Base-by-base conservation (phyloP, 2,329 filamentous ascomycete genomes). In the Pseudogymnoascus sp. region DNA sequence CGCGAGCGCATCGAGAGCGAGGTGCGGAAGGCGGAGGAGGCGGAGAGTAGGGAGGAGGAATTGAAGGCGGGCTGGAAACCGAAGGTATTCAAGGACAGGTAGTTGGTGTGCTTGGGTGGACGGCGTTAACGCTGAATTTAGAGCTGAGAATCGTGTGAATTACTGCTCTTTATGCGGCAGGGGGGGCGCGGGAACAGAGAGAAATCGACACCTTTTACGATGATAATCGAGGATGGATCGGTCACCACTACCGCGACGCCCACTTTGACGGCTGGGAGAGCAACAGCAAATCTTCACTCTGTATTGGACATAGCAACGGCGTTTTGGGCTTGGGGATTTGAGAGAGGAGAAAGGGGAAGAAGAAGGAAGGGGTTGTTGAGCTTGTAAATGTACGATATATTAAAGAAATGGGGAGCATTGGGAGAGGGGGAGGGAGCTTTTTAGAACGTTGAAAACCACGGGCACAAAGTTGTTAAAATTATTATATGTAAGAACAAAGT, bases 1-100 rank as follows among this genome's bases (percentile, higher is more conserved):
- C 85, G 93, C 70, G 93, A 99, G 77, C 81, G 94, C 66, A 88
- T 99, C 77, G 93, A 97, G 78, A 82, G 88, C 69, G 93, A 99
- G 76, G 78, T 94, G 39, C 81, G 86, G 66, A 86, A 89, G 63
- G 83, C 86, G 63, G 80, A 86, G 70, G 87, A 90, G 72, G 86
- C 87, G 72, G 81, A 83, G 12, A 85, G 86, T 67, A 80, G 85
- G 70, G 91, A 96, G 71, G 86, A 87, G 61, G 92, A 96, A 75
- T 70, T 88, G 60, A 85, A 88, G 72, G 87, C 91, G 65, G 94
- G 93, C 0, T 97, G 91, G 86, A 95, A 92, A 74, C 94, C 93
- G 63, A 97, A 96, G 80, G 79, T 97, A 63, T 97, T 94, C 77
- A 95, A 95, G 79, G 90, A 95, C 74, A 82, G 86, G 81, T 89